A percentile compares a stretch with the other conserved stretches of the same genome.
Evolutionary conservation across 164 flowering plant species (phyloP).

Genomic region (Sextonia rubra): DNA sequence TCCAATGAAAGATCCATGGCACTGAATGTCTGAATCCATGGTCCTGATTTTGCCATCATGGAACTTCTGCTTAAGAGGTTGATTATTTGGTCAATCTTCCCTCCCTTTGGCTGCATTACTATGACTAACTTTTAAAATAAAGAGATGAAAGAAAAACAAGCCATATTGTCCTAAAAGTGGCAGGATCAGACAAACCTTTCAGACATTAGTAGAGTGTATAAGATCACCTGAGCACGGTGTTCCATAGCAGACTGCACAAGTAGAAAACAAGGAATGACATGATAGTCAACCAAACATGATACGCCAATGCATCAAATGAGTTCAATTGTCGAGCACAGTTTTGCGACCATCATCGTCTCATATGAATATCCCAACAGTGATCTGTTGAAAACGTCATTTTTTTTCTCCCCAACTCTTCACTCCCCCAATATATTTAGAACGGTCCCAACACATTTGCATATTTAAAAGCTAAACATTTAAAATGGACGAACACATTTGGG

Average conservation of each 20-base stretch:
- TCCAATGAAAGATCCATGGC: too few species aligned
- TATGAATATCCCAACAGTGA: background rate
- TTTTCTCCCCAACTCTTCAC: too few species aligned
- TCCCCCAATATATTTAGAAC: too few species aligned
- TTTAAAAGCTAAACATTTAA: background rate
- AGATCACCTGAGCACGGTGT: constrained; percentile 88
- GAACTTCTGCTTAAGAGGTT: too few species aligned
- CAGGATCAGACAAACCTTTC: constrained; percentile 52
- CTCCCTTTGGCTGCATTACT: too few species aligned
- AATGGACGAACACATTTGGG: background rate
- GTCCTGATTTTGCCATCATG: too few species aligned
- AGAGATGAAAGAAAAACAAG: background rate
- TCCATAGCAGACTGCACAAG: constrained; percentile 77
- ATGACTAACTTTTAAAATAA: too few species aligned
- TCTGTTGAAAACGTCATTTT: background rate
- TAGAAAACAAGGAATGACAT: constrained; percentile 13
- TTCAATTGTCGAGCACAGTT: background rate
- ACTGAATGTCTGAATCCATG: too few species aligned
- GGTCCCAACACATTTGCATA: too few species aligned
- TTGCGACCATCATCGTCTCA: background rate
- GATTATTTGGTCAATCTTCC: too few species aligned
- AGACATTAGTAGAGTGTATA: constrained; percentile 94
- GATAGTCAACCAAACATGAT: background rate
- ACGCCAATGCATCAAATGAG: background rate
- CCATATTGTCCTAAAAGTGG: background rate